Percentiles rank a stretch among this genome's conserved stretches.
phyloP scores from a whole-genome alignment of 305 asterid genomes.

The Fraxinus paxiana region DNA sequence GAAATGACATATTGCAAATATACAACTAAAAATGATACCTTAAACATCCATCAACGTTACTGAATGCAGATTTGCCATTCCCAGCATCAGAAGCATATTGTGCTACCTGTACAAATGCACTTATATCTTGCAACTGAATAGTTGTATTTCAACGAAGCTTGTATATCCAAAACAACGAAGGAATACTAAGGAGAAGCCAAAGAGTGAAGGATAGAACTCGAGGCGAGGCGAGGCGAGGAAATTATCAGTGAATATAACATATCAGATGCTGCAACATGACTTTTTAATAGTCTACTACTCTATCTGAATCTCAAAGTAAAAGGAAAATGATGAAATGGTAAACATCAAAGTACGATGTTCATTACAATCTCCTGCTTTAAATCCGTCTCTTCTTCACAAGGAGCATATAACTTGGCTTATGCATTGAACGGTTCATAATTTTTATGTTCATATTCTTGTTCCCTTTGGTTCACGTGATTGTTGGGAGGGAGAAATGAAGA shows the following conservation, averaged over 20 bases:
- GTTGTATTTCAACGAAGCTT: not conserved
- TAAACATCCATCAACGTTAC: constrained; percentile 74
- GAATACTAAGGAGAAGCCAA: not conserved
- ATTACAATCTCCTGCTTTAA: not conserved
- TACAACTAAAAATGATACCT: constrained; percentile 44
- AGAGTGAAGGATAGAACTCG: not conserved
- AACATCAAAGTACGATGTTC: not conserved
- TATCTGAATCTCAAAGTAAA: not conserved
- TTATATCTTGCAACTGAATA: not conserved
- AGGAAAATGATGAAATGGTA: not conserved
- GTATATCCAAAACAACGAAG: not conserved
- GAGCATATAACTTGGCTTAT: not conserved
- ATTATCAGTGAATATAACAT: not conserved
- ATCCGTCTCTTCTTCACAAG: not conserved
- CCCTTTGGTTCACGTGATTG: not conserved
- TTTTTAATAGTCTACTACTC: not conserved
- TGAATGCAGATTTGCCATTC: constrained; percentile 63
- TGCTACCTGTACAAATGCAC: constrained; percentile 57
- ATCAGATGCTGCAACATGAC: not conserved
- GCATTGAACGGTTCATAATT: not conserved
- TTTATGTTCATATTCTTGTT: not conserved
- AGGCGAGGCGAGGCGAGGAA: not conserved
- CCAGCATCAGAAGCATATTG: constrained; percentile 87
- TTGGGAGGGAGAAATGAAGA: not conserved
- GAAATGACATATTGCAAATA: not conserved